These are phyloP conservation scores for Alternaria triticimaculans DNA, from an alignment of 2,329 filamentous ascomycete species.

Conservation along the genomic window DNA sequence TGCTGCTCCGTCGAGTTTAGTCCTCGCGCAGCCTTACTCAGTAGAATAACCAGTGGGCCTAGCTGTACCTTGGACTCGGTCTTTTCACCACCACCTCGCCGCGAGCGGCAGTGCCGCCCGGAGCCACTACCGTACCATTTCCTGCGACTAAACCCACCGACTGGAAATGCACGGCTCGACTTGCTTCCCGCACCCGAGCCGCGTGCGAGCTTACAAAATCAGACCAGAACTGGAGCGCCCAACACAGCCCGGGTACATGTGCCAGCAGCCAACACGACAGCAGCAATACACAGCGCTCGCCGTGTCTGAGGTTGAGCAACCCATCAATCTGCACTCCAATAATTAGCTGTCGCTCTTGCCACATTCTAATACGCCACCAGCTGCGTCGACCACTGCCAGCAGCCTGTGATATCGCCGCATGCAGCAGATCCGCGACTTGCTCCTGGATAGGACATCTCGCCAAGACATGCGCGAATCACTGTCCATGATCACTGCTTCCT, in stretches of 20 bases:
- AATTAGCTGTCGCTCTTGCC: conserved; percentile 21
- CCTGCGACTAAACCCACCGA: not conserved
- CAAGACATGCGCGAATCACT: conserved; percentile 19
- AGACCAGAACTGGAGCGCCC: conserved; percentile 11
- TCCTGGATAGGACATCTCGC: conserved; percentile 23
- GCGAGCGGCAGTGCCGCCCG: conserved; percentile 19
- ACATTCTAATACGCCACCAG: conserved; percentile 8
- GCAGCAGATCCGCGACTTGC: conserved; percentile 4
- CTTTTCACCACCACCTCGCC: not conserved
- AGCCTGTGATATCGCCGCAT: not conserved
- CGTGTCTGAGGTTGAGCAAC: conserved; percentile 18
- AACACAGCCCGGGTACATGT: conserved; percentile 10
- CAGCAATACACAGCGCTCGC: conserved; percentile 17
- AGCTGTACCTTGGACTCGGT: not conserved
- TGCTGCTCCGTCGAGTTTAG: not conserved
- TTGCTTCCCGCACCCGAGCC: conserved; percentile 26
- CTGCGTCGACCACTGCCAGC: conserved; percentile 2
- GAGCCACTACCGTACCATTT: conserved; percentile 4
- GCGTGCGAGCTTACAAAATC: conserved; percentile 15
- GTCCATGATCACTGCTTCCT: conserved; percentile 7
- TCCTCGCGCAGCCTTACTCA: not conserved
- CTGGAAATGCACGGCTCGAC: conserved; percentile 20
- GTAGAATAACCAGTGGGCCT: not conserved
- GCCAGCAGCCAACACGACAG: conserved; percentile 28
- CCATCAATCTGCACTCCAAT: conserved; percentile 25